phyloP scores from a whole-genome alignment of 768 basidiomycete species.

The Auricularia sp. region DNA sequence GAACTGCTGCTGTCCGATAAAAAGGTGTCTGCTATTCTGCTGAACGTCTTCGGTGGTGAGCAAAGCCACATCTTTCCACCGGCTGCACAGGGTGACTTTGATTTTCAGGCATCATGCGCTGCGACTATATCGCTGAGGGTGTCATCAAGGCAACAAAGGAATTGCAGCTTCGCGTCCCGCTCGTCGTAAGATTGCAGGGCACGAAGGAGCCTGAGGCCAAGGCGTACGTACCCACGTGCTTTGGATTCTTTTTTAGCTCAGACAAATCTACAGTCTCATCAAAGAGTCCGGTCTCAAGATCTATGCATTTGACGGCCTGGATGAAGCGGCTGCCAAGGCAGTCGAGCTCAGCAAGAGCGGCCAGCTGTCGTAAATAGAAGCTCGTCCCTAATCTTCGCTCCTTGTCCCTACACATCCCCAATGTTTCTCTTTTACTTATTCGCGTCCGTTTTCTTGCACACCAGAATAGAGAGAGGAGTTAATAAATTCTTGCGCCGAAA shows the following conservation, averaged over 20 bases:
- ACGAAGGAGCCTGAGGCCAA: slow-evolving; percentile 96
- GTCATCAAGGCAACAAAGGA: slow-evolving; percentile 98
- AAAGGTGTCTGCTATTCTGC: slow-evolving; percentile 96
- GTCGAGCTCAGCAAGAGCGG: slow-evolving; percentile 37
- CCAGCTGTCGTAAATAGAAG: background rate
- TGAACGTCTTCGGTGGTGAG: slow-evolving; percentile 90
- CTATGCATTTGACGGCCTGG: slow-evolving; percentile 83
- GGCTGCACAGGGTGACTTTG: slow-evolving; percentile 1
- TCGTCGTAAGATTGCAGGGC: slow-evolving; percentile 92
- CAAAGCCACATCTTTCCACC: background rate
- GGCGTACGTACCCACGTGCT: slow-evolving; percentile 44
- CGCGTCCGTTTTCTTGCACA: background rate
- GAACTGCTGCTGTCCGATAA: slow-evolving; percentile 85
- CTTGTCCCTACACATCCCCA: background rate
- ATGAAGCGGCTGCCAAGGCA: slow-evolving; percentile 80
- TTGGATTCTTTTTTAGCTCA: slow-evolving; percentile 7
- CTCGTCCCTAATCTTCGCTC: background rate
- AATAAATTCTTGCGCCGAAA: background rate
- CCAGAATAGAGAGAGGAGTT: background rate
- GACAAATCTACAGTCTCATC: slow-evolving; percentile 65
- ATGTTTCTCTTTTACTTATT: background rate
- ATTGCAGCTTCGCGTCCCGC: slow-evolving; percentile 69
- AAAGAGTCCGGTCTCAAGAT: slow-evolving; percentile 87
- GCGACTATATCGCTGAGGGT: slow-evolving; percentile 96
- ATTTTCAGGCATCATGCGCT: slow-evolving; percentile 84